Conservation (phyloP, 129 eudicot species). For the Calendula officinalis region DNA sequence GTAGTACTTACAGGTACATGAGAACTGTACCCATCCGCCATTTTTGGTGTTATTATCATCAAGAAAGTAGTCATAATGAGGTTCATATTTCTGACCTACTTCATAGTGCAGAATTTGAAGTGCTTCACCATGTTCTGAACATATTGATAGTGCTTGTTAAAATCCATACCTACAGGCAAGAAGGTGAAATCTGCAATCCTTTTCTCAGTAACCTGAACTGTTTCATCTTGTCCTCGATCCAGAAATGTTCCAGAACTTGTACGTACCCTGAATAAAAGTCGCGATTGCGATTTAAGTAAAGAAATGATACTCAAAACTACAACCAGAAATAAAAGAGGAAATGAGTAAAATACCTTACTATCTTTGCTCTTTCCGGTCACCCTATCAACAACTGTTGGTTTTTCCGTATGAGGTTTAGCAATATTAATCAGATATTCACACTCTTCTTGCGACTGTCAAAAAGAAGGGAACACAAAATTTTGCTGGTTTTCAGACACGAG, state of each 20-base stretch:
- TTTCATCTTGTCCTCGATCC: constrained; percentile 81
- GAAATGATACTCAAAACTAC: no score
- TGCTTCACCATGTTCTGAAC: constrained; percentile 91
- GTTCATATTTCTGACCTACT: constrained; percentile 81
- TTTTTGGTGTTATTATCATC: constrained; percentile 68
- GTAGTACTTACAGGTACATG: constrained; percentile 93
- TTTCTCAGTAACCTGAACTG: constrained; percentile 66
- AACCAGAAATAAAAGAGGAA: not conserved
- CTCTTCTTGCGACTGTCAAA: constrained; percentile 79
- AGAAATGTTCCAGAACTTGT: constrained; percentile 91
- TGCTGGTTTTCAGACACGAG: no score
- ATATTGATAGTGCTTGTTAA: not conserved
- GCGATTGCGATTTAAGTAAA: not conserved
- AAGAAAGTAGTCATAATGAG: constrained; percentile 75
- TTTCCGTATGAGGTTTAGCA: constrained; percentile 87
- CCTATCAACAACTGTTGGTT: constrained; percentile 81
- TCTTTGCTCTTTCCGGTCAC: constrained; percentile 73
- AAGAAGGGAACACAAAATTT: not conserved
- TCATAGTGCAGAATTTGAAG: constrained; percentile 89
- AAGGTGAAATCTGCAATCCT: constrained; percentile 91
- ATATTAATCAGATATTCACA: constrained; percentile 72
- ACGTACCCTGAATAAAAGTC: constrained; percentile 59
- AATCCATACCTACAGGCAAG: constrained; percentile 73
- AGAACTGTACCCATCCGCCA: constrained; percentile 86
- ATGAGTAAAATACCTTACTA: constrained; percentile 56